phyloP scores from a whole-genome alignment of 805 yeast species.

The Tetrapisispora fleetii region DNA sequence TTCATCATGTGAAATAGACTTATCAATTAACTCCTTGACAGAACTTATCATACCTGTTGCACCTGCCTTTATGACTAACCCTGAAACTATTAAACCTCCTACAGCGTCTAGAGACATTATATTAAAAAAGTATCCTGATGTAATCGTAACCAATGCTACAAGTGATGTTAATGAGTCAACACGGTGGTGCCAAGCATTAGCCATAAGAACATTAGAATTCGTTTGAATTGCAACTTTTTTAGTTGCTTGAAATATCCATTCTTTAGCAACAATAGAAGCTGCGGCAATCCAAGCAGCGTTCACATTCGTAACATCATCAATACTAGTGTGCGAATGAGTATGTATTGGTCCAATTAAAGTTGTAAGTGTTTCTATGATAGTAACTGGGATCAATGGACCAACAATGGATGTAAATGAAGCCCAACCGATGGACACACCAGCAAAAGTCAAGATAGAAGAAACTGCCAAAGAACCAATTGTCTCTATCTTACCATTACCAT shows the following conservation, averaged over 20 bases:
- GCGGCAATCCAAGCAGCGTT: slow-evolving; percentile 96
- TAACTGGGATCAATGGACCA: slow-evolving; percentile 58
- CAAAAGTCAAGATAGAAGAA: slow-evolving; percentile 68
- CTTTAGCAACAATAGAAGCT: slow-evolving; percentile 79
- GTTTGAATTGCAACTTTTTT: slow-evolving; percentile 65
- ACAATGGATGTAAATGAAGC: slow-evolving; percentile 58
- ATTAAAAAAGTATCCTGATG: slow-evolving; percentile 70
- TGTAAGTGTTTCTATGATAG: slow-evolving; percentile 44
- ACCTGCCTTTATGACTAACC: slow-evolving; percentile 77
- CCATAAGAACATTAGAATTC: slow-evolving; percentile 81
- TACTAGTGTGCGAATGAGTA: slow-evolving; percentile 28
- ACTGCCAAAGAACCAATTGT: slow-evolving; percentile 87
- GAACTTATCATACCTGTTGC: slow-evolving; percentile 61
- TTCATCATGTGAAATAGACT: slow-evolving; percentile 45
- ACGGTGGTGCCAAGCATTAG: slow-evolving; percentile 98
- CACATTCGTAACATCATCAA: slow-evolving; percentile 46
- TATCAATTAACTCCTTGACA: slow-evolving; percentile 68
- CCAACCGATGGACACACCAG: slow-evolving; percentile 90
- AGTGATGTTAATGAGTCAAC: slow-evolving; percentile 87
- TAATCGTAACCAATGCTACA: slow-evolving; percentile 81
- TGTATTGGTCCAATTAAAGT: slow-evolving; percentile 29
- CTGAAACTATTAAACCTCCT: slow-evolving; percentile 84
- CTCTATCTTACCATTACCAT: slow-evolving; percentile 89
- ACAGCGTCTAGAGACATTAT: slow-evolving; percentile 83
- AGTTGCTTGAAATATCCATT: slow-evolving; percentile 78